These are phyloP conservation scores for Amborella trichopoda DNA, from an alignment of 164 flowering plant genomes.

Conservation along the genomic window DNA sequence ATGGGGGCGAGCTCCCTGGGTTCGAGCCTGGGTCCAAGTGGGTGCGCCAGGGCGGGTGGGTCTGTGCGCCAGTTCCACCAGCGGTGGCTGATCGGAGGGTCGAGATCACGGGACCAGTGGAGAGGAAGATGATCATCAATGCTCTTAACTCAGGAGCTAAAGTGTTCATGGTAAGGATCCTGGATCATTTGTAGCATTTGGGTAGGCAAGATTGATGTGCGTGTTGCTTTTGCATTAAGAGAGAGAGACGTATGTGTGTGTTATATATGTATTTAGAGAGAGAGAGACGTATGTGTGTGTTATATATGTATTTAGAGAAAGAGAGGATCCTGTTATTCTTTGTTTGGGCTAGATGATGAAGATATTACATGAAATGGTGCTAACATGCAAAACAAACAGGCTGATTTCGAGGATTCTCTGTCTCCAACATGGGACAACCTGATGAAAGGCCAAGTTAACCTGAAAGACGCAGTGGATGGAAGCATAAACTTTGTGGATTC, in stretches of 20 bases:
- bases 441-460: conserved; percentile 33
- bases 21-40: conserved; percentile 69
- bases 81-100: conserved; percentile 79
- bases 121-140: conserved; percentile 89
- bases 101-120: conserved; percentile 91
- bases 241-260: no score
- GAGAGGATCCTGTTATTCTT: no score
- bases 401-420: conserved; percentile 86
- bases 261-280: no score
- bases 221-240: no score
- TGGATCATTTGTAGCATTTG: no score
- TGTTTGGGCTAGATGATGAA: no score
- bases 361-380: no score
- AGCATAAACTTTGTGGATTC: conserved; percentile 66
- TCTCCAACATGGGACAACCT: conserved; percentile 94
- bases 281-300: no score
- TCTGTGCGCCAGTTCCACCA: conserved; percentile 55
- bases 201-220: no score
- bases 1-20: conserved; percentile 55
- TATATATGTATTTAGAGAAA: no score
- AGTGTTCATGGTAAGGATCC: conserved; percentile 64
- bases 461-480: conserved; percentile 83
- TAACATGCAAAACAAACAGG: no score
- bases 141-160: conserved; percentile 93
- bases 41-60: conserved; percentile 68